These are phyloP conservation scores for Stagonosporopsis tanaceti DNA, from an alignment of 2,329 filamentous ascomycete genomes.

Conservation along the genomic window DNA sequence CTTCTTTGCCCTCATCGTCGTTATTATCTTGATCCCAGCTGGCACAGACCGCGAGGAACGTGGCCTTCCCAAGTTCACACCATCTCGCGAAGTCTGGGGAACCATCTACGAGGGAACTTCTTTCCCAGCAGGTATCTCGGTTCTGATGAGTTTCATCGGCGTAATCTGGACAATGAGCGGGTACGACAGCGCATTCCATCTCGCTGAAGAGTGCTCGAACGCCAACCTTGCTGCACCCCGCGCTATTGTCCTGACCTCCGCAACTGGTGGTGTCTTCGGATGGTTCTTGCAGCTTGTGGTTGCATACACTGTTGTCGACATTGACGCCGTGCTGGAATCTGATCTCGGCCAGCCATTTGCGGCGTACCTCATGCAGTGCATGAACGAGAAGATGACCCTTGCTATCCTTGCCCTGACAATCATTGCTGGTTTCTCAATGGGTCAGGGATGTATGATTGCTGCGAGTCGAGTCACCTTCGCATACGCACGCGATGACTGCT, in stretches of 20 bases:
- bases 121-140: conserved; percentile 71
- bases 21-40: conserved; percentile 74
- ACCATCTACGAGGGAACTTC: conserved; percentile 71
- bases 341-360: conserved; percentile 75
- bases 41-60: conserved; percentile 60
- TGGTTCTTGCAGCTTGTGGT: conserved; percentile 79
- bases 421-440: conserved; percentile 74
- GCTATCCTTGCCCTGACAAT: conserved; percentile 72
- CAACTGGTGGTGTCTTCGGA: conserved; percentile 70
- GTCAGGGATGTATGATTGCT: conserved; percentile 75
- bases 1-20: conserved; percentile 70
- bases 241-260: conserved; percentile 75
- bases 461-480: conserved; percentile 74
- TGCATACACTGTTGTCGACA: conserved; percentile 74
- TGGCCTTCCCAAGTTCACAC: conserved; percentile 65
- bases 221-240: conserved; percentile 74
- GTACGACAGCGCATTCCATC: conserved; percentile 74
- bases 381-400: conserved; percentile 67
- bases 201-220: conserved; percentile 79
- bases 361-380: conserved; percentile 71
- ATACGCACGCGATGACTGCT: conserved; percentile 75
- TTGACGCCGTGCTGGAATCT: conserved; percentile 65
- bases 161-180: conserved; percentile 76
- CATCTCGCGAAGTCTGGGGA: conserved; percentile 69
- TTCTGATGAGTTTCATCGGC: conserved; percentile 75